Conservation (phyloP, 2,329 filamentous ascomycete genomes). For the Ceratocystis colombiana region DNA sequence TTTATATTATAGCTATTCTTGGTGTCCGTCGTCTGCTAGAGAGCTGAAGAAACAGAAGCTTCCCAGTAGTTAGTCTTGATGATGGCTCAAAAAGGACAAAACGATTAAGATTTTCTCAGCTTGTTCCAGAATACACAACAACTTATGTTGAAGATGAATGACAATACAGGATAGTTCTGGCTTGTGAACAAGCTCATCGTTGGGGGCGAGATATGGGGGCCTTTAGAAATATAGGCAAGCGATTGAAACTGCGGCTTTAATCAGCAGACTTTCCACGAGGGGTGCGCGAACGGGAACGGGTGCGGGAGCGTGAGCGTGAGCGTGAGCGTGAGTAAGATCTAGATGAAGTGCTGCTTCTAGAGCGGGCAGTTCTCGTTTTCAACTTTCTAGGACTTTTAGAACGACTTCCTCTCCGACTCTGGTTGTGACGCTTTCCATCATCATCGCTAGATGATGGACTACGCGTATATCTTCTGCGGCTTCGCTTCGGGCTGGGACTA, state of each 20-base stretch:
- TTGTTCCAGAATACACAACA: slow-evolving; percentile 11
- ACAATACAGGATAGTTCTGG: background rate
- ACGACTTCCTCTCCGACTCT: slow-evolving; percentile 23
- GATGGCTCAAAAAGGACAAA: background rate
- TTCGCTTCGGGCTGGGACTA: slow-evolving; percentile 18
- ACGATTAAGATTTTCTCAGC: slow-evolving; percentile 16
- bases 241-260: slow-evolving; percentile 33
- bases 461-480: slow-evolving; percentile 20
- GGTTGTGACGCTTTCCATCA: slow-evolving; percentile 27
- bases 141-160: background rate
- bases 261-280: slow-evolving; percentile 47
- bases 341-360: slow-evolving; percentile 25
- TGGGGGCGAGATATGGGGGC: background rate
- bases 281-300: slow-evolving; percentile 22
- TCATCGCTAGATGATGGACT: slow-evolving; percentile 18
- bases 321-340: slow-evolving; percentile 20
- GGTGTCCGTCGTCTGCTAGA: background rate
- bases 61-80: slow-evolving; percentile 18
- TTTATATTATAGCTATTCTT: background rate
- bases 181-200: background rate
- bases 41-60: background rate
- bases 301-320: slow-evolving; percentile 21
- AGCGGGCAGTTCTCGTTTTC: slow-evolving; percentile 3
- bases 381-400: slow-evolving; percentile 22
- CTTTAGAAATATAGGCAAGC: background rate